phyloP scores from a whole-genome alignment of 2,329 filamentous ascomycete genomes.

The Periconia sp. region DNA sequence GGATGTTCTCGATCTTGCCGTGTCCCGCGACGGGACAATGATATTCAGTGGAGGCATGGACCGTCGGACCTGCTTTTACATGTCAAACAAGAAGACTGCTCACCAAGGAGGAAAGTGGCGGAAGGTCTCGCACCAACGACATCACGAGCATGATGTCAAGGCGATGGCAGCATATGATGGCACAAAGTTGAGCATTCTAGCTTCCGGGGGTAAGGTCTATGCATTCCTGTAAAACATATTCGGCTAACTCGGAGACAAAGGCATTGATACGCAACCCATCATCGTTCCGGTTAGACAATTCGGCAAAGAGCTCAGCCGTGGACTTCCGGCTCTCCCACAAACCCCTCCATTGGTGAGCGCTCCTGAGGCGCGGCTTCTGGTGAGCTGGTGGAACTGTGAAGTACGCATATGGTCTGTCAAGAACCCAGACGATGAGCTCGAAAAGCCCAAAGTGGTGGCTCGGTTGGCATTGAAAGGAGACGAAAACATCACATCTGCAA shows the following conservation, averaged over 20 bases:
- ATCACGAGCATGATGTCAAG: constrained; percentile 95
- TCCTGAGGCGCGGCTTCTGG: constrained; percentile 73
- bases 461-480: constrained; percentile 62
- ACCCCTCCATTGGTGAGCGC: constrained; percentile 75
- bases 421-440: constrained; percentile 52
- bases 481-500: constrained; percentile 79
- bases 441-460: constrained; percentile 51
- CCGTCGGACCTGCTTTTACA: constrained; percentile 82
- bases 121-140: constrained; percentile 83
- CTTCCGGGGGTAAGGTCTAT: constrained; percentile 77
- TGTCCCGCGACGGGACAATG: constrained; percentile 77
- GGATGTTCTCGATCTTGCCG: constrained; percentile 87
- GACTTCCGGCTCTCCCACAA: constrained; percentile 84
- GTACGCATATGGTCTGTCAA: constrained; percentile 79
- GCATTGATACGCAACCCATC: constrained; percentile 83
- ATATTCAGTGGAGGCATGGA: constrained; percentile 94
- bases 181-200: constrained; percentile 80
- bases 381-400: constrained; percentile 92
- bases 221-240: too few species aligned
- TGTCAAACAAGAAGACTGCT: constrained; percentile 49
- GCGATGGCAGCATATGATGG: constrained; percentile 90
- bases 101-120: constrained; percentile 68
- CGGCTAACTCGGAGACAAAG: too few species aligned
- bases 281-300: constrained; percentile 80
- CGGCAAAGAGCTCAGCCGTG: constrained; percentile 79